Conservation (phyloP, 2,329 filamentous ascomycete species). For the Erysiphe neolycopersici region DNA sequence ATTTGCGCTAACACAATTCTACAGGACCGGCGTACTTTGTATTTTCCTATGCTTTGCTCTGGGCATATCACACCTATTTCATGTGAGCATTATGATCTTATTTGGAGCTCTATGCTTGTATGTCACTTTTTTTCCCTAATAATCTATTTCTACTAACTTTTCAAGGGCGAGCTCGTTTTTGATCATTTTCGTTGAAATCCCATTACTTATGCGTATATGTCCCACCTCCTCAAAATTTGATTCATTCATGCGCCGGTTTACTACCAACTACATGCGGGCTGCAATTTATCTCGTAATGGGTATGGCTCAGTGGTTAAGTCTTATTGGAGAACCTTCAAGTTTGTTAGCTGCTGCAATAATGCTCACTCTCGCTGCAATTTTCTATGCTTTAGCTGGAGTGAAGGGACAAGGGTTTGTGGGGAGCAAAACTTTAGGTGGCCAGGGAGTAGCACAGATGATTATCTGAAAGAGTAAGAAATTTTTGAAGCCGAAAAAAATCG, state of each 20-base stretch:
- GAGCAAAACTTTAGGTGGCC: constrained; percentile 87
- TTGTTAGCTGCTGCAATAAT: constrained; percentile 72
- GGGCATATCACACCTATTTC: constrained; percentile 41
- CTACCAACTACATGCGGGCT: constrained; percentile 92
- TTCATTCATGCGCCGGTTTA: constrained; percentile 65
- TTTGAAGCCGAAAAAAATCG: no score
- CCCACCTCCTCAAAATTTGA: constrained; percentile 83
- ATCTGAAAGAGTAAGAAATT: constrained; percentile 26
- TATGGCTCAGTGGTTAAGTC: constrained; percentile 59
- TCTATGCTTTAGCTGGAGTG: constrained; percentile 55
- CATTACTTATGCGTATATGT: constrained; percentile 88
- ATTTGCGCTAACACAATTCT: not conserved
- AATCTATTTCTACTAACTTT: constrained; percentile 1
- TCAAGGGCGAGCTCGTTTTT: constrained; percentile 40
- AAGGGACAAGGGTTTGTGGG: constrained; percentile 70
- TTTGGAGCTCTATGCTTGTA: constrained; percentile 26
- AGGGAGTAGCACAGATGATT: constrained; percentile 93
- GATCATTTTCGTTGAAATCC: constrained; percentile 71
- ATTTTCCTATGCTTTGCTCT: constrained; percentile 46
- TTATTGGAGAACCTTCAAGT: constrained; percentile 35
- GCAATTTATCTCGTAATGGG: constrained; percentile 64
- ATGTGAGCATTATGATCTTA: constrained; percentile 19
- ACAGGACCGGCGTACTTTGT: constrained; percentile 40
- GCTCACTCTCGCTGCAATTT: constrained; percentile 46
- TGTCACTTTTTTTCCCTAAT: constrained; percentile 10